A percentile compares a stretch with the other conserved stretches of the same genome.
These are phyloP conservation scores for Boletellus ananas DNA, from an alignment of 768 basidiomycete genomes.

Conservation along the genomic window DNA sequence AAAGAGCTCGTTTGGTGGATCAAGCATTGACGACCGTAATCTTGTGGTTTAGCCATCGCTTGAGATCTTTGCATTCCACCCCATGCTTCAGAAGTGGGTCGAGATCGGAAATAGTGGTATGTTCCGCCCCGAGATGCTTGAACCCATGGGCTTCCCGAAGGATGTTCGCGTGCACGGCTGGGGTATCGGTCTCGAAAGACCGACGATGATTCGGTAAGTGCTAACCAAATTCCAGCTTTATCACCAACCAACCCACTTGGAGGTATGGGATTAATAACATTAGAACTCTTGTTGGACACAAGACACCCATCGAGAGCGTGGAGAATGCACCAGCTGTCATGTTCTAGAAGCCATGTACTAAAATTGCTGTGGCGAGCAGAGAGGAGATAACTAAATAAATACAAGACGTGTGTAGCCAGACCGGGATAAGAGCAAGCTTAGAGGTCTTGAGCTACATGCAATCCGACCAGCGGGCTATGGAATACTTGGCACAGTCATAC, in stretches of 20 bases:
- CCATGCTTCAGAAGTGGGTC: slow-evolving; percentile 89
- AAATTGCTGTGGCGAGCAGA: background rate
- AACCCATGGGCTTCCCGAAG: slow-evolving; percentile 97
- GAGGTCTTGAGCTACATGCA: background rate
- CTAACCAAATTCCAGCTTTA: background rate
- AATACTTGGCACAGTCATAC: background rate
- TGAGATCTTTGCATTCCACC: slow-evolving; percentile 98
- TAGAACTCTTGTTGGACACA: slow-evolving; percentile 94
- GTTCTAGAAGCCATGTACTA: slow-evolving; percentile 50
- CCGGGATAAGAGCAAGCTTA: background rate
- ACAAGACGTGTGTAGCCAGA: background rate
- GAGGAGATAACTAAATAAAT: slow-evolving; percentile 5
- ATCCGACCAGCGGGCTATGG: slow-evolving; percentile 6
- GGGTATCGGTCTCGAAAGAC: slow-evolving; percentile 91
- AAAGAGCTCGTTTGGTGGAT: background rate
- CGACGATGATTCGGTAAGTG: slow-evolving; percentile 95
- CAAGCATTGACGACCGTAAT: slow-evolving; percentile 1
- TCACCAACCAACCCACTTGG: background rate
- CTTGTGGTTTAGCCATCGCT: slow-evolving; percentile 68
- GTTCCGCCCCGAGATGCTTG: slow-evolving; percentile 99
- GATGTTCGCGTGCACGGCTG: slow-evolving; percentile 96
- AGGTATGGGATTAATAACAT: slow-evolving; percentile 99
- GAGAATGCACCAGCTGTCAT: slow-evolving; percentile 89
- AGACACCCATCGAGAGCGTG: slow-evolving; percentile 85
- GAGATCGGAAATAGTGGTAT: slow-evolving; percentile 99